Percentiles rank a stretch among this genome's conserved stretches.
These are phyloP conservation scores for Globisporangium nodosum DNA, from an alignment of 352 stramenopile genomes.

Conservation along the genomic window DNA sequence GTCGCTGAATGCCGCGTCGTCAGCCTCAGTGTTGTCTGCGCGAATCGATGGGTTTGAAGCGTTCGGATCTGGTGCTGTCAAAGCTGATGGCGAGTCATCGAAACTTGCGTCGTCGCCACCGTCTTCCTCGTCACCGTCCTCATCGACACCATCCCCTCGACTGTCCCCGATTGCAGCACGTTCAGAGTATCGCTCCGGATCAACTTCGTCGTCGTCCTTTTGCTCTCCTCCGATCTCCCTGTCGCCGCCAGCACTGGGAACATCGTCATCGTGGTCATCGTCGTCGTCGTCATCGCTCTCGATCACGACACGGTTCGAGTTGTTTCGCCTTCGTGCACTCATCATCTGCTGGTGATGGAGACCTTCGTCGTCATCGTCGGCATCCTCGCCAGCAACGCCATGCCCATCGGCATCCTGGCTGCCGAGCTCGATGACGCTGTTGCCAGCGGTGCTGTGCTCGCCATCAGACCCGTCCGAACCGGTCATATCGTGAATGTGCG, in stretches of 20 bases:
- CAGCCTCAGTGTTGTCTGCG: neutral
- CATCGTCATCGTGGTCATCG: neutral
- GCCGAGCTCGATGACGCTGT: constrained; percentile 6
- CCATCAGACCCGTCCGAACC: constrained; percentile 1
- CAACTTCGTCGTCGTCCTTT: neutral
- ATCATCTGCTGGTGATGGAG: neutral
- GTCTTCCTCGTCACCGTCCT: neutral
- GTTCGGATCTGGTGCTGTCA: neutral
- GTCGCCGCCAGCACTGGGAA: no score
- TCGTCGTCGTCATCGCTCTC: constrained; percentile 8
- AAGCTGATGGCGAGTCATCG: neutral
- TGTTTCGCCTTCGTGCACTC: constrained; percentile 5
- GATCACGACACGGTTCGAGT: constrained; percentile 9
- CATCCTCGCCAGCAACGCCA: neutral
- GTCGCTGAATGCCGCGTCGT: neutral
- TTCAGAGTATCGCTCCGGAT: no score
- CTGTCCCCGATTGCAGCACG: no score
- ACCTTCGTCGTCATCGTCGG: constrained; percentile 1
- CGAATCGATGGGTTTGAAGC: neutral
- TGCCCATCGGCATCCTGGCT: constrained; percentile 3
- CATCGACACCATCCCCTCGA: neutral
- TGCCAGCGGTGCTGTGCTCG: neutral
- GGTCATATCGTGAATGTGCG: constrained; percentile 9
- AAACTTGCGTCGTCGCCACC: neutral
- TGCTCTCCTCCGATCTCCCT: neutral